A percentile compares a stretch with the other conserved stretches of the same genome.
Evolutionary conservation across 768 basidiomycete species (phyloP).

Genomic region (Leccinum subgranulosum): DNA sequence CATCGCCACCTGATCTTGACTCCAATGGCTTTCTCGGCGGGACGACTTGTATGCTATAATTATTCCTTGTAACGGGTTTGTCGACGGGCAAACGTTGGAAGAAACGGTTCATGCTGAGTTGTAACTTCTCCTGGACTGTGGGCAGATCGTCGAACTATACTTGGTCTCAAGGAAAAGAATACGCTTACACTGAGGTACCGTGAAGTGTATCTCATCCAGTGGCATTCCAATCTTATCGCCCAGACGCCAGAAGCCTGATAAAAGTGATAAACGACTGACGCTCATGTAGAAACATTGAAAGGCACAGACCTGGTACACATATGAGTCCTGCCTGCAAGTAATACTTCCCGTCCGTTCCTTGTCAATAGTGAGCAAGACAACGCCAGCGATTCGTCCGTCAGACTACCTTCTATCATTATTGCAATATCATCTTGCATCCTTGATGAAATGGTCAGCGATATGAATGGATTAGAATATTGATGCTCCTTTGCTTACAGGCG

Average conservation of each 20-base stretch:
- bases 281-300: not conserved
- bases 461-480: not conserved
- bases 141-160: slow-evolving; percentile 1
- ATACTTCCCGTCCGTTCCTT: slow-evolving; percentile 65
- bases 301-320: slow-evolving; percentile 54
- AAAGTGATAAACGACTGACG: not conserved
- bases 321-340: slow-evolving; percentile 78
- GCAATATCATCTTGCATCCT: slow-evolving; percentile 60
- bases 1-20: slow-evolving; percentile 4
- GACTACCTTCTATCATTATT: slow-evolving; percentile 56
- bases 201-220: slow-evolving; percentile 65
- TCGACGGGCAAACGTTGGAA: slow-evolving; percentile 64
- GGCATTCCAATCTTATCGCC: slow-evolving; percentile 73
- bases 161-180: not conserved
- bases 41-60: slow-evolving; percentile 52
- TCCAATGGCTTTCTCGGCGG: slow-evolving; percentile 9
- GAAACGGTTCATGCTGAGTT: slow-evolving; percentile 67
- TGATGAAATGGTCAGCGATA: not conserved
- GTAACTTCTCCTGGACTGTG: slow-evolving; percentile 61
- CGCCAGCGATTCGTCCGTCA: not conserved
- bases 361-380: not conserved
- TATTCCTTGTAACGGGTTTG: slow-evolving; percentile 72
- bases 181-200: slow-evolving; percentile 67
- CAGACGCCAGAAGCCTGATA: slow-evolving; percentile 71
- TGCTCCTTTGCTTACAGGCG: slow-evolving; percentile 47